A percentile compares a stretch with the other conserved stretches of the same genome.
These are phyloP conservation scores for Raffaelea ambrosiae DNA, from an alignment of 2,329 filamentous ascomycete species.

Conservation along the genomic window DNA sequence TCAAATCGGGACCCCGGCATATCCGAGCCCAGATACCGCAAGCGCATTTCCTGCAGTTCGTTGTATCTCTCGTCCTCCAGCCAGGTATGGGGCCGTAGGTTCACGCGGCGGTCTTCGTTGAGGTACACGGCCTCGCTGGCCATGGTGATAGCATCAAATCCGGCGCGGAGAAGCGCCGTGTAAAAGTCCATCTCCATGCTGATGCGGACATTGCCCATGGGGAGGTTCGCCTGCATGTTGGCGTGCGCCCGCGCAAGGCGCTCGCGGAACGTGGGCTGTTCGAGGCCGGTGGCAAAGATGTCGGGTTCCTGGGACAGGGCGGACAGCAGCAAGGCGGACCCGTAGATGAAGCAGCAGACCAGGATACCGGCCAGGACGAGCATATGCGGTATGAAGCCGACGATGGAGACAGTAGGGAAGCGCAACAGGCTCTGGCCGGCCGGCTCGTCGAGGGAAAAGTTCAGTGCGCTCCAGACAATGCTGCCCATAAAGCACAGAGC, in stretches of 20 bases:
- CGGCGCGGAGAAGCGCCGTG: constrained; percentile 75
- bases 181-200: constrained; percentile 93
- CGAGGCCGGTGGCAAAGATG: not conserved
- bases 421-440: constrained; percentile 60
- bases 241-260: constrained; percentile 64
- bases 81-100: constrained; percentile 74
- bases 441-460: constrained; percentile 53
- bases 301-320: constrained; percentile 36
- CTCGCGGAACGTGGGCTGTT: constrained; percentile 38
- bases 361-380: constrained; percentile 72
- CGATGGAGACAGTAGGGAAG: constrained; percentile 90
- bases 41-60: constrained; percentile 59
- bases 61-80: constrained; percentile 77
- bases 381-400: constrained; percentile 92
- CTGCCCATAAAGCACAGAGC: constrained; percentile 81
- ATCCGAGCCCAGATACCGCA: constrained; percentile 40
- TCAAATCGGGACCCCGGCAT: constrained; percentile 41
- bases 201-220: constrained; percentile 71
- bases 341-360: constrained; percentile 69
- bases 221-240: constrained; percentile 88
- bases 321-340: constrained; percentile 65
- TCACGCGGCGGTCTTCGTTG: constrained; percentile 73
- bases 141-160: constrained; percentile 82
- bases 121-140: constrained; percentile 94
- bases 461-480: constrained; percentile 67